These are phyloP conservation scores for Oxytropis ochrocephala DNA, from an alignment of 306 rosid species.

Conservation along the genomic window DNA sequence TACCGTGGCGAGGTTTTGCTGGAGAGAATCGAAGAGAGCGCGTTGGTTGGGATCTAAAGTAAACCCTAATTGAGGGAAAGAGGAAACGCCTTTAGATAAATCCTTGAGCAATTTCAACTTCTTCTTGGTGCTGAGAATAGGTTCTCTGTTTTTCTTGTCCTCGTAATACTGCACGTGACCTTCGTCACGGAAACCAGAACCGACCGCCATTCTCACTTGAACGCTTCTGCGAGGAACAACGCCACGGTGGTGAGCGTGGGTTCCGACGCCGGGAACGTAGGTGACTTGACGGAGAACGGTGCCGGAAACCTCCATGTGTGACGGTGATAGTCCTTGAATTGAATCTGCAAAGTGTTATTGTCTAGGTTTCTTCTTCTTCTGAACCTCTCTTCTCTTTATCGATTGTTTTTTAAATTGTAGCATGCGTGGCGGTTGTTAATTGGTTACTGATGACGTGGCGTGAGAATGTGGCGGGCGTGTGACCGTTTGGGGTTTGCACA, in stretches of 20 bases:
- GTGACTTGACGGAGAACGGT: slow-evolving; percentile 37
- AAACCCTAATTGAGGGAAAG: slow-evolving; percentile 34
- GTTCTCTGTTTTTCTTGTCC: slow-evolving; percentile 31
- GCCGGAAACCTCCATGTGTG: slow-evolving; percentile 65
- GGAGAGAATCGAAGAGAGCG: slow-evolving; percentile 29
- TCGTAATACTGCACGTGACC: slow-evolving; percentile 50
- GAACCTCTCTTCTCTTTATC: background rate
- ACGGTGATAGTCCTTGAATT: background rate
- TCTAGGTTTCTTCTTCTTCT: no score
- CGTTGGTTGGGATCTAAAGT: slow-evolving; percentile 22
- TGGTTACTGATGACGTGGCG: slow-evolving; percentile 32
- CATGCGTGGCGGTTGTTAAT: slow-evolving; percentile 23
- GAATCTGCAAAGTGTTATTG: background rate
- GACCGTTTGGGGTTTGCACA: slow-evolving; percentile 14
- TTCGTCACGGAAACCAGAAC: slow-evolving; percentile 46
- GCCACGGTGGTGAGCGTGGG: background rate
- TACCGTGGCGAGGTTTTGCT: slow-evolving; percentile 40
- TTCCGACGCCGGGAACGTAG: background rate
- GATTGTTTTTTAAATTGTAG: background rate
- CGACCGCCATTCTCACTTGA: background rate
- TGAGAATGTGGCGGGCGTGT: slow-evolving; percentile 1
- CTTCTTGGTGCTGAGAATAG: slow-evolving; percentile 35
- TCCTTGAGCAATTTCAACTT: slow-evolving; percentile 55
- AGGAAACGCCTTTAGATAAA: slow-evolving; percentile 26
- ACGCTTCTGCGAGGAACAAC: background rate